phyloP scores from a whole-genome alignment of 2,329 filamentous ascomycete species.

The Aspergillus fumigatiaffinis region DNA sequence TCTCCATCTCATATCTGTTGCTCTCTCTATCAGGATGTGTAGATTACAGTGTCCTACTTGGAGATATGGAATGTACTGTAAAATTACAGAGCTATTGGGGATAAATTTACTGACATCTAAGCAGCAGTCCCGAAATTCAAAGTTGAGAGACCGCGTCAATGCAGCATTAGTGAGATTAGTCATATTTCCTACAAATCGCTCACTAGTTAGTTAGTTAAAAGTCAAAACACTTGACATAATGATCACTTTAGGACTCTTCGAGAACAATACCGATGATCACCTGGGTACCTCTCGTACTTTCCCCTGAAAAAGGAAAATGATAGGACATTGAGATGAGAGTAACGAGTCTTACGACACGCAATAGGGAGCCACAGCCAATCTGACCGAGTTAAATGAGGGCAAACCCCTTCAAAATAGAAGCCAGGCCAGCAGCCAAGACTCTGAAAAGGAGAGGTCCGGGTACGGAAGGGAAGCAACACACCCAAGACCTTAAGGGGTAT shows the following conservation, averaged over 20 bases:
- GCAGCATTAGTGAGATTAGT: not conserved
- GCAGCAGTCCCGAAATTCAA: too few species aligned
- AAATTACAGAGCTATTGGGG: not conserved
- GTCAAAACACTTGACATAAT: not conserved
- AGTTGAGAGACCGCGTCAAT: not conserved
- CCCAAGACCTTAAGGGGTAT: not conserved
- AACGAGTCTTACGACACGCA: conserved; percentile 9
- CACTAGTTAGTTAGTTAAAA: not conserved
- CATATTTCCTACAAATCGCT: not conserved
- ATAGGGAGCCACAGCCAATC: conserved; percentile 13
- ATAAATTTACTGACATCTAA: not conserved
- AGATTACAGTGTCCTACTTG: too few species aligned
- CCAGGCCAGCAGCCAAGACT: conserved; percentile 7
- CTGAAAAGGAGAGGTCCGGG: conserved; percentile 9
- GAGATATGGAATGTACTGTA: too few species aligned
- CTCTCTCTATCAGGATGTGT: too few species aligned
- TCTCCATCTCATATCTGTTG: too few species aligned
- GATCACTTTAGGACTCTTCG: not conserved
- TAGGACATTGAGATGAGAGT: conserved; percentile 2
- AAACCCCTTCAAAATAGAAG: not conserved
- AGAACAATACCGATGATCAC: not conserved
- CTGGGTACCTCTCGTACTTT: not conserved
- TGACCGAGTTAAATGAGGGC: conserved; percentile 3
- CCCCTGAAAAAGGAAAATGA: not conserved
- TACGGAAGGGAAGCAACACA: conserved; percentile 1